Evolutionary conservation across 148 eudicot genomes (phyloP).

Genomic region (Silene conica): DNA sequence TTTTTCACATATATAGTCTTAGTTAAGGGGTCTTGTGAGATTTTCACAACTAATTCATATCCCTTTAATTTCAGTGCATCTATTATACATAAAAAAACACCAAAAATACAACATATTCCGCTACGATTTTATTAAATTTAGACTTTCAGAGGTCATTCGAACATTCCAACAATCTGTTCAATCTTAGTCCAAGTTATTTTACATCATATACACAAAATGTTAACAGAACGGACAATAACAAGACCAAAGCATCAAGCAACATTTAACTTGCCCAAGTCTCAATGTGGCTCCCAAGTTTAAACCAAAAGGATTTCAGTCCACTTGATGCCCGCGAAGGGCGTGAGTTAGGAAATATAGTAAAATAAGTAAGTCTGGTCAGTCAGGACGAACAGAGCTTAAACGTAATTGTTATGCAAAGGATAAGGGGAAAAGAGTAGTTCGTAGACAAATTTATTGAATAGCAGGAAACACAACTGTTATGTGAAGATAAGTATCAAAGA

Average conservation of each 20-base stretch:
- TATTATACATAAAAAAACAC: too few species aligned
- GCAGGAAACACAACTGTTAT: conserved; percentile 1
- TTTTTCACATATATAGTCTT: too few species aligned
- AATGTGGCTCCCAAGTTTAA: not conserved
- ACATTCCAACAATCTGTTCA: too few species aligned
- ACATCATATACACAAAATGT: too few species aligned
- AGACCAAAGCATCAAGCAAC: not conserved
- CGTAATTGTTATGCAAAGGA: not conserved
- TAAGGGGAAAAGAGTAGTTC: not conserved
- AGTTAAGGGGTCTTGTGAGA: too few species aligned
- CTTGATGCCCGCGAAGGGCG: not conserved
- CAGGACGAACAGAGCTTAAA: not conserved
- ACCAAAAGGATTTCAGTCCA: not conserved
- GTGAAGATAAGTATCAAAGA: not conserved
- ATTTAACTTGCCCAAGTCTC: not conserved
- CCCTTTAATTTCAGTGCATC: too few species aligned
- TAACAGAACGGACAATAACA: not conserved
- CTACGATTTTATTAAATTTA: too few species aligned
- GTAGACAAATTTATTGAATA: not conserved
- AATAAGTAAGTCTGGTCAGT: not conserved
- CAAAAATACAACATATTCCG: too few species aligned
- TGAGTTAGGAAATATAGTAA: not conserved
- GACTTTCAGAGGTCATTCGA: too few species aligned
- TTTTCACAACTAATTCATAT: too few species aligned
- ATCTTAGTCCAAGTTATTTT: too few species aligned